phyloP scores from a whole-genome alignment of 2,329 filamentous ascomycete species.

The Paraconiothyrium sp. region DNA sequence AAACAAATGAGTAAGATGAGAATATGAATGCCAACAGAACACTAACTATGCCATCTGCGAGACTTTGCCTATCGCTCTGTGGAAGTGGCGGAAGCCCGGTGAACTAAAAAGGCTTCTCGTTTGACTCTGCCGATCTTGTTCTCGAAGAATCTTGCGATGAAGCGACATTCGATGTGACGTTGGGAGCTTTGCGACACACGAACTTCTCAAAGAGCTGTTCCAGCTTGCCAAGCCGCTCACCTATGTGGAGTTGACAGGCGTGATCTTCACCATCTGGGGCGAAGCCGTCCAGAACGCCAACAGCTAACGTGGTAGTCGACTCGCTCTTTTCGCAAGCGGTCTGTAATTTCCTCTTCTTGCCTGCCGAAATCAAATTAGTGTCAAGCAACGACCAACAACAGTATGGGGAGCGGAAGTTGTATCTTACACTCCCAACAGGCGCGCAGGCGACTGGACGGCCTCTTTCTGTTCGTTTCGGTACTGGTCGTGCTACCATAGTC shows the following conservation, averaged over 20 bases:
- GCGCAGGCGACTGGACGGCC: conserved; percentile 39
- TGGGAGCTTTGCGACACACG: conserved; percentile 43
- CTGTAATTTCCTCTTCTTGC: conserved; percentile 43
- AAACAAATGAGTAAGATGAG: conserved; percentile 2
- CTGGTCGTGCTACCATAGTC: conserved; percentile 30
- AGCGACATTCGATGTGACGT: conserved; percentile 2
- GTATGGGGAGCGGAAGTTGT: conserved; percentile 1
- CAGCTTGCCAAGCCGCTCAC: conserved; percentile 45
- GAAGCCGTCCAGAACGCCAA: conserved; percentile 20
- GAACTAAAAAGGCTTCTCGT: conserved; percentile 32
- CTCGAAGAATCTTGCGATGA: conserved; percentile 21
- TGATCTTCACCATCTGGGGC: conserved; percentile 30
- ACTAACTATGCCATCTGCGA: conserved; percentile 44
- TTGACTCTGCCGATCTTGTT: conserved; percentile 30
- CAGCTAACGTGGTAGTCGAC: conserved; percentile 23
- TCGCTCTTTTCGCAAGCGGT: conserved; percentile 23
- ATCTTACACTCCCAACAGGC: conserved; percentile 50
- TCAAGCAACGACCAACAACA: conserved; percentile 5
- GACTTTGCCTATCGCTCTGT: conserved; percentile 34
- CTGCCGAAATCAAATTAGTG: conserved; percentile 32
- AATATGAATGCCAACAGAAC: not conserved
- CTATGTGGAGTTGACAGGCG: conserved; percentile 41
- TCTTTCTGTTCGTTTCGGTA: conserved; percentile 33
- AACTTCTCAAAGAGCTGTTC: conserved; percentile 49
- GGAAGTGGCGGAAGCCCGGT: conserved; percentile 30